Conservation (phyloP, 805 yeast species). For the Pichia californica region DNA sequence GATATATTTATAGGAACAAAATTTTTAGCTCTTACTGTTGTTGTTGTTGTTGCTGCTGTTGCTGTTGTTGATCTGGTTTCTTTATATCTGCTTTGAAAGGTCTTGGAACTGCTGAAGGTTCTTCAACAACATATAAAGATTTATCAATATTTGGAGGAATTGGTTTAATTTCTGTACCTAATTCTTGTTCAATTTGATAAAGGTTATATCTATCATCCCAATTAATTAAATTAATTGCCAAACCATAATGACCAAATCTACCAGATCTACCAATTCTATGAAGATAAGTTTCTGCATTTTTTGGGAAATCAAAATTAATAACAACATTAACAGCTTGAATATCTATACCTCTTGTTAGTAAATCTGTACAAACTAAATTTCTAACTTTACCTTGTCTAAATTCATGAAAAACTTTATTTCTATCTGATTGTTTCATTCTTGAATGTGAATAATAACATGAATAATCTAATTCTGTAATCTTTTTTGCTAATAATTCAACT, state of each 20-base stretch:
- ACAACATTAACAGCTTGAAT: constrained; percentile 98
- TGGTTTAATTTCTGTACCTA: constrained; percentile 95
- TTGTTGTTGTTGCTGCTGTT: constrained; percentile 27
- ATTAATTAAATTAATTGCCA: constrained; percentile 92
- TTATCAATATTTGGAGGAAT: constrained; percentile 92
- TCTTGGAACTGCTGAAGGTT: constrained; percentile 69
- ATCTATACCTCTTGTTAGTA: constrained; percentile 96
- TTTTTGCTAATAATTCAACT: constrained; percentile 91
- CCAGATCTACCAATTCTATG: constrained; percentile 99
- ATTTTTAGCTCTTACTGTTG: no score
- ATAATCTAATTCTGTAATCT: constrained; percentile 92
- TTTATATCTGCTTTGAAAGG: constrained; percentile 67
- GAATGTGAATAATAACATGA: constrained; percentile 98
- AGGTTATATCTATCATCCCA: constrained; percentile 94
- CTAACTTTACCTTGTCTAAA: constrained; percentile 97
- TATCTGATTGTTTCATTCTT: constrained; percentile 92
- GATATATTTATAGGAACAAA: no score
- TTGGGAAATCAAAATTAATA: constrained; percentile 96
- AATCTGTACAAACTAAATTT: constrained; percentile 93
- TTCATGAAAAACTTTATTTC: constrained; percentile 97
- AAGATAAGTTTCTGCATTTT: constrained; percentile 92
- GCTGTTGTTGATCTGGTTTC: constrained; percentile 22
- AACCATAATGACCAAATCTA: constrained; percentile 96
- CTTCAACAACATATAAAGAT: constrained; percentile 79
- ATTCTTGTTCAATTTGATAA: constrained; percentile 92